Evolutionary conservation across 805 yeast species (phyloP), one percentile per base, ranked within the genome.

Genomic region (Ogataea nakhonphanomensis): DNA sequence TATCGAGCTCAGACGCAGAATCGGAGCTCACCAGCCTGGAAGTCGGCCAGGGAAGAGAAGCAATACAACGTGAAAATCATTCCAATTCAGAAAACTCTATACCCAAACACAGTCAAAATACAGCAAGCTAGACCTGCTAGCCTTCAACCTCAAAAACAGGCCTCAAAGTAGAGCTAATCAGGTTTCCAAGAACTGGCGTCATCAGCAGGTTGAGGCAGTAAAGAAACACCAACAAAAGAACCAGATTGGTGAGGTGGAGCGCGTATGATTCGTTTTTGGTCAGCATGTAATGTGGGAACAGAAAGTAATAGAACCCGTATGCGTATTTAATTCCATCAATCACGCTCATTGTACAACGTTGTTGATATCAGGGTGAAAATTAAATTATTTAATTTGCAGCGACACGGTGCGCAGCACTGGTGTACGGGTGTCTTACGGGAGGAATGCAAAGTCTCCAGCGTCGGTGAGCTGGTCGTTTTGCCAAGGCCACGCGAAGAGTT

Each of bases 271-370:
- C 79, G 24, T 62, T 57, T 33, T 55, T 59, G 17, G 79, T 73
- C 61, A 73, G 63, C 78, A 73, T 73, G 56, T 59, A 66, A 46
- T 65, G 66, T 10, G 79, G 79, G 43, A 73, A 65, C 46, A 65
- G 65, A 57, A 64, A 64, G 57, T 66, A 72, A 57, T 71, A 70
- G 46, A 41, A 50, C 15, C 47, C 50, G 41, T 55, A 57, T 5
- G 42, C 38, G 35, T 38, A 46, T 35, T 46, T 45, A 31, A 49
- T 28, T 9, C 44, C 51, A 10, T 43, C 41, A 7, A 47, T 39
- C 17, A 45, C 22, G 24, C 41, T 30, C 29, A 38, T 38, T 10
- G 23, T 37, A 5, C 23, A 20, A 2, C 3, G n/a, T 25, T 31
- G 24, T 32, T 12, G 30, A 24, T 20, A 30, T 14, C 5, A 17